Evolutionary conservation across 768 basidiomycete species (phyloP).

Genomic region (Tephrocybe sp.): DNA sequence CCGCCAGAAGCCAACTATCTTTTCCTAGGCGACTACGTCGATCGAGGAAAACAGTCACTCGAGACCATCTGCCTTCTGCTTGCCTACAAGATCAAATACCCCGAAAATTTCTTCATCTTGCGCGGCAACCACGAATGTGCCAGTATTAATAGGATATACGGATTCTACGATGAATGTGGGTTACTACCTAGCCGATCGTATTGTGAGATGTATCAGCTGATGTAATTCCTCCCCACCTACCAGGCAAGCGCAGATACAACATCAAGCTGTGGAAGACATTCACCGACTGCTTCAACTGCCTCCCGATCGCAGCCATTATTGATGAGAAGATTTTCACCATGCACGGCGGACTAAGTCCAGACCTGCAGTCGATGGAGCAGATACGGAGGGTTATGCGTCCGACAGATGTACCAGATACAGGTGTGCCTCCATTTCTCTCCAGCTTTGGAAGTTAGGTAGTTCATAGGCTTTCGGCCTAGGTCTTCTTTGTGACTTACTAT

Average conservation of each 20-base stretch:
- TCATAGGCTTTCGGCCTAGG: conserved; percentile 45
- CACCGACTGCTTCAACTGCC: conserved; percentile 99
- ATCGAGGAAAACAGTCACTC: conserved; percentile 97
- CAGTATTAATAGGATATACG: conserved; percentile 99
- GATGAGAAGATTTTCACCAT: conserved; percentile 99
- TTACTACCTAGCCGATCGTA: conserved; percentile 2
- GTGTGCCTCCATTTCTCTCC: conserved; percentile 40
- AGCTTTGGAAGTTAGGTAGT: neutral
- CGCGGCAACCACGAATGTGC: conserved; percentile 99
- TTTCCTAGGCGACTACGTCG: conserved; percentile 99
- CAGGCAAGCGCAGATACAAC: conserved; percentile 99
- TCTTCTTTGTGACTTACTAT: conserved; percentile 91
- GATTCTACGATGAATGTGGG: conserved; percentile 99
- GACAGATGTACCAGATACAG: conserved; percentile 98
- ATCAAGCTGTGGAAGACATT: conserved; percentile 99
- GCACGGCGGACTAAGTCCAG: conserved; percentile 97
- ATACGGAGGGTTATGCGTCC: conserved; percentile 99
- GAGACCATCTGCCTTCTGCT: conserved; percentile 99
- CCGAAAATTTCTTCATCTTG: conserved; percentile 99
- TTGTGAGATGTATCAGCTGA: conserved; percentile 12
- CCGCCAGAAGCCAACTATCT: conserved; percentile 99
- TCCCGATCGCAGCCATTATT: conserved; percentile 98
- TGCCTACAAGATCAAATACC: conserved; percentile 99
- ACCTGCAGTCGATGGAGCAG: conserved; percentile 99
- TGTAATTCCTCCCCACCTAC: conserved; percentile 3